Conservation (phyloP, 192 early-diverging fungal species). For the Thamnidium elegans region DNA sequence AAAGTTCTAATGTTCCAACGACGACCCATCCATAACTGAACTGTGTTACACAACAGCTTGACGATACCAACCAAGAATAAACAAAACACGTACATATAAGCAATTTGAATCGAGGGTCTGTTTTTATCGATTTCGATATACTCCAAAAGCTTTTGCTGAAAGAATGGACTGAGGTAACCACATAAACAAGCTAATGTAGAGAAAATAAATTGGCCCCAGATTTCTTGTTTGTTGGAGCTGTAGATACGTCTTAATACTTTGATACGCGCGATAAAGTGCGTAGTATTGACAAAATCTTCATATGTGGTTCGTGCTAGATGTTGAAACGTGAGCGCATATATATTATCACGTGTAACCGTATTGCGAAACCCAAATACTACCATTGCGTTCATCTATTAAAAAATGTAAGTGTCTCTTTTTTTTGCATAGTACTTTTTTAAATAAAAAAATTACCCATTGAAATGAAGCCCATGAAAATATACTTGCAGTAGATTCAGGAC, state of each 20-base stretch:
- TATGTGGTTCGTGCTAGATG: slow-evolving; percentile 3
- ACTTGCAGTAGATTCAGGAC: slow-evolving; percentile 22
- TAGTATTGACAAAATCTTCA: slow-evolving; percentile 2
- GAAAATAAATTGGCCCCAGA: slow-evolving; percentile 27
- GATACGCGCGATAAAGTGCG: not conserved
- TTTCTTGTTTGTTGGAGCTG: slow-evolving; percentile 16
- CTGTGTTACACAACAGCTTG: slow-evolving; percentile 40
- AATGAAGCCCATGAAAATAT: slow-evolving; percentile 19
- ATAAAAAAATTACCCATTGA: slow-evolving; percentile 15
- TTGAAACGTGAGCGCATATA: slow-evolving; percentile 16
- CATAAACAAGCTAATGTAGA: slow-evolving; percentile 22
- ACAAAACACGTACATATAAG: slow-evolving; percentile 46
- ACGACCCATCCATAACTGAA: slow-evolving; percentile 46
- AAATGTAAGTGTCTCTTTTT: too few species aligned
- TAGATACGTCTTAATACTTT: slow-evolving; percentile 16
- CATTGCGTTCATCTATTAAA: slow-evolving; percentile 9
- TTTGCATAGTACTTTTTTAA: not conserved
- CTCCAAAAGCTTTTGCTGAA: slow-evolving; percentile 37
- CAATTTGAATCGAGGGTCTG: slow-evolving; percentile 32
- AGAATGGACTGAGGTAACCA: slow-evolving; percentile 46
- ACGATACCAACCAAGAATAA: slow-evolving; percentile 42
- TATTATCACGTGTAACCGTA: slow-evolving; percentile 9
- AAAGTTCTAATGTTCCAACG: slow-evolving; percentile 45
- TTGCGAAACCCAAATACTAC: slow-evolving; percentile 10
- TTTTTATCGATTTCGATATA: slow-evolving; percentile 33